Base-by-base conservation (phyloP, 2,329 filamentous ascomycete genomes). In the Aspergillus flavus region DNA sequence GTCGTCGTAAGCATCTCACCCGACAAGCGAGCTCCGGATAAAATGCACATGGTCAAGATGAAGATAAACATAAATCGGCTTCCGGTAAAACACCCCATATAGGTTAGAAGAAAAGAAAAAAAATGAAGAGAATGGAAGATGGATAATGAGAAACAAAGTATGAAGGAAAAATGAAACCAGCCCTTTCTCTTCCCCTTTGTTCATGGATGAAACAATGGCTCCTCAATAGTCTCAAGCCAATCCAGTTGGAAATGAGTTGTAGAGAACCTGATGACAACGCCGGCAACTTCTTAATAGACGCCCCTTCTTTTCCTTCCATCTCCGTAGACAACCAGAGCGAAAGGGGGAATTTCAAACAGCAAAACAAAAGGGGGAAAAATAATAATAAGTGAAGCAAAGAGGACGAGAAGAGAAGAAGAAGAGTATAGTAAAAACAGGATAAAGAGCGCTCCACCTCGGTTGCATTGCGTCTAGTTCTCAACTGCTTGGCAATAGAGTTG, bases 401-500 rank as follows among this genome's bases (percentile, higher is more conserved):
- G 60, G 59, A 61, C 48, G 57, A 58, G 57, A 62, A 59, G 59
- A 63, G 30, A 63, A 61, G 26, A 63, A 61, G 26, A 21, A 52
- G 30, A 50, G 58, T 55, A 60, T 52, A 60, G 55, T 63, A 61
- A 57, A 43, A 57, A 58, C 28, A 58, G 16, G 21, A 59, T 12
- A 32, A 54, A 57, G 48, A 32, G 16, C 48, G 9, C 48, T n/a
- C 30, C 28, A 19, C 48, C 30, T 52, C 28, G 7, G 19, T 10
- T 52, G 34, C 14, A 52, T 34, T 53, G 36, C 55, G 52, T 64
- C 59, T 71, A 75, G 50, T 75, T 78, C 59, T 79, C 76, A 59
- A 74, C 87, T 82, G 68, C 89, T 83, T 85, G 83, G 79, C 92
- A 94, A 81, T 91, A 94, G 65, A 95, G 86, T 76, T 96, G 92